Evolutionary conservation across 768 basidiomycete genomes (phyloP).

Genomic region (Suillus decipiens): DNA sequence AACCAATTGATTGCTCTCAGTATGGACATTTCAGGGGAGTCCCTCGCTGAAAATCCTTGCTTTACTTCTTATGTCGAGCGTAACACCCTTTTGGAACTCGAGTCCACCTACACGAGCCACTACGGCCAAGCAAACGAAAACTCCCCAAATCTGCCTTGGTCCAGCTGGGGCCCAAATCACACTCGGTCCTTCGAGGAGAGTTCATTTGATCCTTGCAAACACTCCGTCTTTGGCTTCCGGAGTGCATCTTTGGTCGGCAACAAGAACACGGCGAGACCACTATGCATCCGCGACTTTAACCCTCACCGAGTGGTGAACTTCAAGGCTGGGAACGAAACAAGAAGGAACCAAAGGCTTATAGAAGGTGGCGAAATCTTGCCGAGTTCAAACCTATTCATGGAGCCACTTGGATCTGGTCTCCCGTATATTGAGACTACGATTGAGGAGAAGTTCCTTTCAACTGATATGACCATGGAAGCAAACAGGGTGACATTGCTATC

Average conservation of each 20-base stretch:
- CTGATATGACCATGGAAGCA: background rate
- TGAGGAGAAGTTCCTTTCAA: background rate
- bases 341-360: background rate
- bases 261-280: background rate
- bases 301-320: background rate
- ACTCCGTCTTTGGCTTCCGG: background rate
- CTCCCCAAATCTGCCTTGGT: background rate
- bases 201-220: background rate
- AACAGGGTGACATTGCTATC: background rate
- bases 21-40: background rate
- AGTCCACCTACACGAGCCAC: background rate
- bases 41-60: background rate
- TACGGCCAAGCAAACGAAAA: background rate
- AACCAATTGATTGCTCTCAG: background rate
- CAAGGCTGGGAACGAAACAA: background rate
- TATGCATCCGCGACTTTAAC: background rate
- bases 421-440: background rate
- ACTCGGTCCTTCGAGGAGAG: background rate
- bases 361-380: background rate
- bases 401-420: background rate
- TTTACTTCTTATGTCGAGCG: background rate
- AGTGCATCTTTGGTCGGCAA: background rate
- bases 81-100: background rate
- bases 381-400: background rate
- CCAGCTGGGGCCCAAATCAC: background rate